These are phyloP conservation scores for Linnemannia elongata DNA, from an alignment of 192 early-diverging fungal species.

Conservation along the genomic window DNA sequence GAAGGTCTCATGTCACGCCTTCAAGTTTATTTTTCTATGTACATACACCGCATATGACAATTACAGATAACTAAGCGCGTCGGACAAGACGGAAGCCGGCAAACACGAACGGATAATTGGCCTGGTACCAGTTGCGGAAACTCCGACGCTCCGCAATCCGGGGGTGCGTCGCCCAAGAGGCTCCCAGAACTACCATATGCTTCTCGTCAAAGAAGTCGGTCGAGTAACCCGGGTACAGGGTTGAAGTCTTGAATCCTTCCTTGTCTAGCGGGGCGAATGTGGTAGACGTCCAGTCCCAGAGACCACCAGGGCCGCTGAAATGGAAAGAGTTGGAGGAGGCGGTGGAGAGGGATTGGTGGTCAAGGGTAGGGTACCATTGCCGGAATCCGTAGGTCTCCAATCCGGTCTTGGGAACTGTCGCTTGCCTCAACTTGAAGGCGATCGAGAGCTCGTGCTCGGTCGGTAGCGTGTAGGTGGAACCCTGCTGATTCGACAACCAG, in stretches of 20 bases:
- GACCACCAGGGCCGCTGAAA: conserved; percentile 64
- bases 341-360: conserved; percentile 44
- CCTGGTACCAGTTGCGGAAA: conserved; percentile 95
- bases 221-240: conserved; percentile 91
- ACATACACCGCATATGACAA: too few relatives aligned
- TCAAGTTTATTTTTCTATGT: neutral
- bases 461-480: conserved; percentile 62
- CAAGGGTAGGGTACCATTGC: conserved; percentile 71
- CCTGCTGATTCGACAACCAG: conserved; percentile 61
- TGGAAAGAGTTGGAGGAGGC: conserved; percentile 3
- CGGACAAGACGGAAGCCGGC: conserved; percentile 75
- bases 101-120: conserved; percentile 87
- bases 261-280: conserved; percentile 64
- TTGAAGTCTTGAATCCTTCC: conserved; percentile 72
- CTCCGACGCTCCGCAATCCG: conserved; percentile 74
- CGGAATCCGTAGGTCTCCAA: conserved; percentile 76
- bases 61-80: neutral
- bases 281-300: conserved; percentile 91
- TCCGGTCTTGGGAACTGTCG: conserved; percentile 51
- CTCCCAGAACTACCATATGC: conserved; percentile 88
- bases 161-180: conserved; percentile 89
- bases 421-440: conserved; percentile 44
- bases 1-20: neutral
- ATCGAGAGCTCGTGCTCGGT: conserved; percentile 81
- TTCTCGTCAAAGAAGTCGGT: conserved; percentile 92